Evolutionary conservation across 306 rosid genomes (phyloP).

Genomic region (Casuarina glauca): DNA sequence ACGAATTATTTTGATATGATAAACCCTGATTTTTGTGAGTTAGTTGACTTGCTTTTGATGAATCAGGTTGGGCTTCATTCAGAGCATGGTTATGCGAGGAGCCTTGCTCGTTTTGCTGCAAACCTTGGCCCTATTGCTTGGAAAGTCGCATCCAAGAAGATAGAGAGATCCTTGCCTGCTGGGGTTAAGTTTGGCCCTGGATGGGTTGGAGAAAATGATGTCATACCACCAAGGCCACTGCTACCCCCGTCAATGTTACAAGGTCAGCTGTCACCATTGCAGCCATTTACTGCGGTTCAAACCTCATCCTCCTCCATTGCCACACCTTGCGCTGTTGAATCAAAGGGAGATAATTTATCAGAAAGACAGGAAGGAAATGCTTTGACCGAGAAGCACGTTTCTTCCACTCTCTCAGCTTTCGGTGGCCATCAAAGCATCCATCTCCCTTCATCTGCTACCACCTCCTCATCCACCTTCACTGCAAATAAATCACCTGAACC

Average conservation of each 20-base stretch:
- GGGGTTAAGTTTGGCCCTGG: conserved; percentile 60
- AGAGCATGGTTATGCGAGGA: conserved; percentile 62
- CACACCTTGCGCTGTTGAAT: conserved; percentile 26
- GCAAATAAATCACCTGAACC: conserved; percentile 35
- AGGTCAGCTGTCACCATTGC: conserved; percentile 31
- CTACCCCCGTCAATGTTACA: conserved; percentile 20
- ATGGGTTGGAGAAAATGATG: conserved; percentile 67
- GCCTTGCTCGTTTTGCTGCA: conserved; percentile 65
- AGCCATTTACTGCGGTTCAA: conserved; percentile 23
- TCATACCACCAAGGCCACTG: conserved; percentile 28
- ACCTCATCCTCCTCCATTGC: conserved; percentile 24
- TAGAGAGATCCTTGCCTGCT: conserved; percentile 45
- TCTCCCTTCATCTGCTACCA: conserved; percentile 26
- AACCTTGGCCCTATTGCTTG: conserved; percentile 56
- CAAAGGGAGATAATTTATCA: conserved; percentile 27
- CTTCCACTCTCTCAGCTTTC: conserved; percentile 22
- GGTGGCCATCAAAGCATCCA: conserved; percentile 34
- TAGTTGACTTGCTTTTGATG: conserved; percentile 28
- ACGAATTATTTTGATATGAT: background rate
- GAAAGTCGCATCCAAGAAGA: conserved; percentile 54
- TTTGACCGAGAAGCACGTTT: conserved; percentile 32
- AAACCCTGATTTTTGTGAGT: conserved; percentile 6
- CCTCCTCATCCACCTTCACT: conserved; percentile 26
- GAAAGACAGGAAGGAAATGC: conserved; percentile 31
- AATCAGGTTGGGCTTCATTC: conserved; percentile 63